Evolutionary conservation across 306 rosid genomes (phyloP), one percentile per base, ranked within the genome.

Genomic region (Cicer bijugum): DNA sequence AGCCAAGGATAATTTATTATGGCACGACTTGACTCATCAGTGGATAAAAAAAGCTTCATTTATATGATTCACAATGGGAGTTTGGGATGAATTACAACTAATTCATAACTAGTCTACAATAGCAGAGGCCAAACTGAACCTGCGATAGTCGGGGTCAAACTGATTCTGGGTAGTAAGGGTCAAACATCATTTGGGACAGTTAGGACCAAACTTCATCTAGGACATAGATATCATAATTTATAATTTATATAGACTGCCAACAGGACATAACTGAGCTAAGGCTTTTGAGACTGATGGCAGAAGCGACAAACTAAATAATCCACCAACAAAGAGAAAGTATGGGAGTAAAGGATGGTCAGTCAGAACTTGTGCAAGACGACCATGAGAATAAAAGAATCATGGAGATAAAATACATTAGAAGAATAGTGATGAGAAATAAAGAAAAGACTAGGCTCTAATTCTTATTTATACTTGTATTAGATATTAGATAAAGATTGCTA

Each of bases 101-200:
- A 43, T 17, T 65, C 69, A 42, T 64, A 12, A 42, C 6, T 40
- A 64, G 35, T 42, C 9, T 64, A 64, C 10, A 44, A 66, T 19
- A 17, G 46, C 3, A 10, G 17, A 66, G 55, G 69, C 15, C 69
- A 64, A 17, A 43, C 52, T 42, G 51, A 64, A 64, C 28, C 12
- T 64, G 51, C 4, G 15, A 42, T 12, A 16, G 19, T 42, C 5
- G 6, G 15, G 69, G 45, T 14, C 38, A 42, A 64, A 64, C 69
- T 39, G 15, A 57, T 23, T 12, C 12, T 59, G 17, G 71, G 9
- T 23, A 1, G 65, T 4, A 37, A 17, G 28, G 12, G 28, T 38
- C 67, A 60, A 60, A 60, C 11, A 8, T 43, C 39, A 43, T 43
- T 45, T 52, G 8, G 33, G 33, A 52, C 28, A 52, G 19, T 52